Evolutionary conservation across 106 monocot genomes (phyloP).

Genomic region (Dendrobium nobile): DNA sequence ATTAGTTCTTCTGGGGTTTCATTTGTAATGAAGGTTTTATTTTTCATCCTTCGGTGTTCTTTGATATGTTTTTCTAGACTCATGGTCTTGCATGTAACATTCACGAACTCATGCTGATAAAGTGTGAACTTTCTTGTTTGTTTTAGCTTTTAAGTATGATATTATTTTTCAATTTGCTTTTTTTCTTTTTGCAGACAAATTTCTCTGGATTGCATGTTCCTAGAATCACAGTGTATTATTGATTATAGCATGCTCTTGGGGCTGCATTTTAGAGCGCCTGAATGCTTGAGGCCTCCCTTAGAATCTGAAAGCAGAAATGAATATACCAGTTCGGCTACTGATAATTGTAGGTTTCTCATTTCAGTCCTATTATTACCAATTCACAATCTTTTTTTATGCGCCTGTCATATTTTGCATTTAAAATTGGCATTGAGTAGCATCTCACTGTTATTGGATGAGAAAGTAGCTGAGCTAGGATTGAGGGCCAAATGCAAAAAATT

Average conservation of each 20-base stretch:
- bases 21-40: not conserved
- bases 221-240: slow-evolving; percentile 90
- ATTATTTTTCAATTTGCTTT: not conserved
- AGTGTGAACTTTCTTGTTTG: not conserved
- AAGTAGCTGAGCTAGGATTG: not conserved
- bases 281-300: slow-evolving; percentile 41
- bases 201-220: slow-evolving; percentile 71
- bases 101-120: not conserved
- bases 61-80: slow-evolving; percentile 1
- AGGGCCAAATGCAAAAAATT: not conserved
- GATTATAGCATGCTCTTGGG: slow-evolving; percentile 97
- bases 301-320: slow-evolving; percentile 29
- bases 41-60: not conserved
- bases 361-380: slow-evolving; percentile 8
- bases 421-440: not conserved
- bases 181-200: slow-evolving; percentile 61
- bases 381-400: slow-evolving; percentile 2
- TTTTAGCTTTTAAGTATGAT: not conserved
- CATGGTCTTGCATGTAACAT: not conserved
- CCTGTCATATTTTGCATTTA: not conserved
- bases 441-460: not conserved
- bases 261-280: slow-evolving; percentile 88
- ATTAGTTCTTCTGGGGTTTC: not conserved
- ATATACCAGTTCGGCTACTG: slow-evolving; percentile 16
- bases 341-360: slow-evolving; percentile 45